These are phyloP conservation scores for Parmales sp. DNA, from an alignment of 108 stramenopile genomes.

Conservation along the genomic window DNA sequence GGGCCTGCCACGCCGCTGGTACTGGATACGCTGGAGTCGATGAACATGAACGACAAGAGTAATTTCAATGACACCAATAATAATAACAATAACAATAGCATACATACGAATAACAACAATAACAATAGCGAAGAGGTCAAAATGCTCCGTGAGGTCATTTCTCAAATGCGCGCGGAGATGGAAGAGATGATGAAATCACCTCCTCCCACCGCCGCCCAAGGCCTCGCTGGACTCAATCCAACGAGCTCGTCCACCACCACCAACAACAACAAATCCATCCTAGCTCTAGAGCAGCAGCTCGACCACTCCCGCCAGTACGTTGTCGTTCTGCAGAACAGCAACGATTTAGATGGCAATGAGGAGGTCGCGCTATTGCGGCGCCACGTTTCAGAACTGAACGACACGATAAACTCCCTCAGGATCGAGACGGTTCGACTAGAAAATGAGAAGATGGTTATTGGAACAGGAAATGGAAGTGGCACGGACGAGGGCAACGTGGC, in stretches of 20 bases:
- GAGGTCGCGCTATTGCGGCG: background rate
- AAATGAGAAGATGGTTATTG: background rate
- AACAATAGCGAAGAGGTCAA: background rate
- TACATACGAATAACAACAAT: background rate
- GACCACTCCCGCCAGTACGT: slow-evolving; percentile 2
- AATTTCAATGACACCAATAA: too few relatives aligned
- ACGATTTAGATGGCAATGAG: too few relatives aligned
- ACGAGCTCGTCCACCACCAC: background rate
- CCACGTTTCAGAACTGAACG: slow-evolving; percentile 1
- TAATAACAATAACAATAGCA: background rate
- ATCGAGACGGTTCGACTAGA: background rate
- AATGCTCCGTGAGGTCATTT: background rate
- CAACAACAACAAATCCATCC: background rate
- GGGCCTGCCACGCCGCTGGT: slow-evolving; percentile 2
- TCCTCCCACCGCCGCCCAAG: background rate
- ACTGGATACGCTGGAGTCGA: background rate
- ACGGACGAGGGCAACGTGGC: background rate
- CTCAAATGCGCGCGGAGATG: background rate
- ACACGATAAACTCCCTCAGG: background rate
- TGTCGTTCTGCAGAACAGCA: background rate
- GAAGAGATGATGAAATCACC: slow-evolving; percentile 4
- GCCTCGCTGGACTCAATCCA: background rate
- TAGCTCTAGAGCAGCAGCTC: slow-evolving; percentile 8
- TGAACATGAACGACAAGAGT: background rate
- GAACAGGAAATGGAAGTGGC: background rate